Percentiles rank a stretch among this genome's conserved stretches.
phyloP scores from a whole-genome alignment of 78 protist genomes.

The Dictyostelium intermedium region DNA sequence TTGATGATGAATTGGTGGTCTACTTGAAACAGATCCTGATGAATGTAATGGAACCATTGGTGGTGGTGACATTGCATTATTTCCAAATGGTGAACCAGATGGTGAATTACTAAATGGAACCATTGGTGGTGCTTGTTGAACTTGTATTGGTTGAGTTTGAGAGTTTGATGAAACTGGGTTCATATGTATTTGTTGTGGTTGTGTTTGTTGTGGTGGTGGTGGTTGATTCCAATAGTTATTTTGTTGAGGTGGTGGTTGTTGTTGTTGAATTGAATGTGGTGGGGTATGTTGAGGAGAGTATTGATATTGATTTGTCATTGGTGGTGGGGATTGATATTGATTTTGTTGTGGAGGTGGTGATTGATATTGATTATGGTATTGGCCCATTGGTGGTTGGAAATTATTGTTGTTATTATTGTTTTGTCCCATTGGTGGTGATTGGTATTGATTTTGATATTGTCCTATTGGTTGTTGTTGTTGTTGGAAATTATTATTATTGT shows the following conservation, averaged over 20 bases:
- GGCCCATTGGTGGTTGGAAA: neutral
- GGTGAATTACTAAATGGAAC: neutral
- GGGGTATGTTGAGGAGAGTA: neutral
- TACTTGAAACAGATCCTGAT: neutral
- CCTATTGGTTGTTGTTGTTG: neutral
- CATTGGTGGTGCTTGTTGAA: neutral
- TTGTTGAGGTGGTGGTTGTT: neutral
- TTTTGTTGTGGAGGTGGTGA: neutral
- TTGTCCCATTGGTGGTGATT: neutral
- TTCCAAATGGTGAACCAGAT: neutral
- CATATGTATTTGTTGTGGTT: neutral
- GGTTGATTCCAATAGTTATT: neutral
- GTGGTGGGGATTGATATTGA: neutral
- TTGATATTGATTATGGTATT: neutral
- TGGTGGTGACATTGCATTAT: neutral
- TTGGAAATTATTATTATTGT: neutral
- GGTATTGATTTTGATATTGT: constrained; percentile 19
- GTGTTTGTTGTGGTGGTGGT: neutral
- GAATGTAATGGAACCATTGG: neutral
- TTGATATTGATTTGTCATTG: neutral
- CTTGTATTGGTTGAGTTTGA: neutral
- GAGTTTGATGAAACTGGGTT: neutral
- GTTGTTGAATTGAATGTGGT: neutral
- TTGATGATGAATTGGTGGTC: neutral
- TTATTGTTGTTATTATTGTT: neutral